Evolutionary conservation across 2,329 filamentous ascomycete genomes (phyloP), one percentile per base, ranked within the genome.

Genomic region (Penicillium sp.): DNA sequence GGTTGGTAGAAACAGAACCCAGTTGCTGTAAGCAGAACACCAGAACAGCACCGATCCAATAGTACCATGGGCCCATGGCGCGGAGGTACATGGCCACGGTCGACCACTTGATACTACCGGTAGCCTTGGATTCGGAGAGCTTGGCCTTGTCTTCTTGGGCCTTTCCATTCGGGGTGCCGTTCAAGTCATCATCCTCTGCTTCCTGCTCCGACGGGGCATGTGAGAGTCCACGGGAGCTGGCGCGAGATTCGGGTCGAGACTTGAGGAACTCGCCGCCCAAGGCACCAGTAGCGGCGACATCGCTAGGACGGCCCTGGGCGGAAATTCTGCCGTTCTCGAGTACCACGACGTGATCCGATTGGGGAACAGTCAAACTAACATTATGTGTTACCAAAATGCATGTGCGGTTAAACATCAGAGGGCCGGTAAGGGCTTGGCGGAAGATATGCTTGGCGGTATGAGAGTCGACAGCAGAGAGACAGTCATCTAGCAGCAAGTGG

Each of bases 381-480:
- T 97, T 99, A 78, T 99, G 94, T 0, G 94, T 97, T 35, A 99
- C 93, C 41, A 99, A 81, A 51, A 99, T 90, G 73, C 94, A 97
- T 28, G 94, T 97, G 40, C 94, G 86, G 68, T 87, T 82, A 55
- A 83, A 78, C 94, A 99, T 97, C 49, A 99, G 77, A 6, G 90
- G 89, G 2, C 94, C 94, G 65, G 87, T 87, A 61, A 99, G 87
- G 57, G 92, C 96, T 73, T 96, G 89, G 70, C 88, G 89, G 76
- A 97, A 97, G 63, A 99, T 97, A 88, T 95, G 97, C 73, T 97
- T 95, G 2, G 92, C 92, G 0, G 94, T 97, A 67, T 99, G 94
- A 4, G 94, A 95, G 73, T 99, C 94, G 33, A 99, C 94, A 28
- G 94, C 94, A 69, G 92, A 97, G 41, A 99, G 82, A 61, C 95